Evolutionary conservation across 768 basidiomycete genomes (phyloP), one percentile per base, ranked within the genome.

Genomic region (Neoboletus subvelutipes): DNA sequence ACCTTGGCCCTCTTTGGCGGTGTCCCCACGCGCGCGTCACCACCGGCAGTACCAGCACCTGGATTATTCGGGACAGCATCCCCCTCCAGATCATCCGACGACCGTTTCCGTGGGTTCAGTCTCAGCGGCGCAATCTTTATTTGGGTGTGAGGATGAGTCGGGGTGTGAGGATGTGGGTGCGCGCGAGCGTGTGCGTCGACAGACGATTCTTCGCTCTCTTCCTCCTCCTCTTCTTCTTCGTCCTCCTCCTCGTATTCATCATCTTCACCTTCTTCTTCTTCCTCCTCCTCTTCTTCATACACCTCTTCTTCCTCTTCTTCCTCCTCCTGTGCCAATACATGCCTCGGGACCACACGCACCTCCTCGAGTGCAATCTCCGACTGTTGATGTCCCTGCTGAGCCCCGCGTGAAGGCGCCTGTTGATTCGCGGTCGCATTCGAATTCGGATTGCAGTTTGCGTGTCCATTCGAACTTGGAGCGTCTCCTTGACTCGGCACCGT

Each of bases 1-100:
- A 65, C 55, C 47, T 77, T 70, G 26, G 61, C 68, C 45, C 77
- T 74, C 60, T 80, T 80, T 9, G 78, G 78, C 12, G 79, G 78
- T 0, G 78, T 78, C 8, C 66, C 61, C 11, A 59, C 51, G 24
- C 66, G 66, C 17, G 57, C 36, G 18, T n/a, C 58, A 9, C 51
- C 33, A 42, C 47, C 29, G 5, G 31, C 40, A 29, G 53, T 22
- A 39, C 24, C 45, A 45, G 42, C 49, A 13, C 36, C 41, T 31
- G 20, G 22, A 49, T 7, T 29, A 20, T 45, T 22, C 10, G 56
- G 26, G 9, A 46, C 41, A 0, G 9, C 26, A 43, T 74, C 75
- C 34, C 55, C 62, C 9, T 76, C 76, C 9, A 77, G 57, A 59
- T 77, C 76, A 50, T 70, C 68, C 18, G 74, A 77, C 1, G 72